Evolutionary conservation across 441 rosid species (phyloP).

Genomic region (Bruguiera hainesii): DNA sequence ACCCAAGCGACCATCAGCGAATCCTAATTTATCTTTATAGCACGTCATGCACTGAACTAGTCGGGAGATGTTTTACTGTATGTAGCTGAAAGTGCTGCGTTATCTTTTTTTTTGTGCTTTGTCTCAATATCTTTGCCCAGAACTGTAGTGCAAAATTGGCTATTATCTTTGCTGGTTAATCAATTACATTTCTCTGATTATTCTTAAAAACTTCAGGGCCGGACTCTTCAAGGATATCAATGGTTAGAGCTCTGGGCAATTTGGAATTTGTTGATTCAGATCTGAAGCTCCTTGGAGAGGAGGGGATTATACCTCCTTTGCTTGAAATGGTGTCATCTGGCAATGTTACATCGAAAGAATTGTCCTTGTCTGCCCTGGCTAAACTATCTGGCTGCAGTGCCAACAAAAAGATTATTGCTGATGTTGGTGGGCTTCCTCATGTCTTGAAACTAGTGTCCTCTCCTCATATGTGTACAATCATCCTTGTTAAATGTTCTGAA

Average conservation of each 20-base stretch:
- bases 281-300: slow-evolving; percentile 49
- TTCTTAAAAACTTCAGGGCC: slow-evolving; percentile 41
- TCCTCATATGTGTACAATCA: slow-evolving; percentile 28
- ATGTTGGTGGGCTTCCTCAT: slow-evolving; percentile 49
- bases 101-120: neutral
- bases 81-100: slow-evolving; percentile 6
- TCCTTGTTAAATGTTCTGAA: slow-evolving; percentile 48
- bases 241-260: slow-evolving; percentile 42
- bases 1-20: neutral
- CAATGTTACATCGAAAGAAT: slow-evolving; percentile 43
- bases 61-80: neutral
- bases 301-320: slow-evolving; percentile 53
- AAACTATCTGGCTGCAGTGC: slow-evolving; percentile 40
- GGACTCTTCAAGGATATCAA: slow-evolving; percentile 39
- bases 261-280: slow-evolving; percentile 54
- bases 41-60: neutral
- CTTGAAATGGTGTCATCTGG: slow-evolving; percentile 48
- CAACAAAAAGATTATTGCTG: slow-evolving; percentile 50
- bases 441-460: slow-evolving; percentile 39
- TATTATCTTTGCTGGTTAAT: slow-evolving; percentile 1
- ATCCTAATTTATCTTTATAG: neutral
- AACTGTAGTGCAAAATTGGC: slow-evolving; percentile 2
- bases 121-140: neutral
- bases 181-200: slow-evolving; percentile 9
- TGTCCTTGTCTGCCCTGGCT: slow-evolving; percentile 44